Evolutionary conservation across 2,329 filamentous ascomycete species (phyloP).

Genomic region (Xylariaceae sp.): DNA sequence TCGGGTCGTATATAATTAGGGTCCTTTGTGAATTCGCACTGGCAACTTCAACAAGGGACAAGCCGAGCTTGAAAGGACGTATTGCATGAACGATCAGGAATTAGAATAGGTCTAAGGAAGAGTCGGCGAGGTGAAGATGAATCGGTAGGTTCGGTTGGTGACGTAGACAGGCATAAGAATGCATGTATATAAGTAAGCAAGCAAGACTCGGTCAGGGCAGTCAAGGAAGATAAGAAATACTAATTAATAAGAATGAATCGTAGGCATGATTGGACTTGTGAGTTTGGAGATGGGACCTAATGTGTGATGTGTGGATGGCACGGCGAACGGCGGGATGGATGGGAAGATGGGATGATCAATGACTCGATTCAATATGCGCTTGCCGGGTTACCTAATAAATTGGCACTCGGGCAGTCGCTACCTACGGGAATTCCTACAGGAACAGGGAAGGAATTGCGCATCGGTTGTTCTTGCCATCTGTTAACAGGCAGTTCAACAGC

Average conservation of each 20-base stretch:
- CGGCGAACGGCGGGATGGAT: neutral
- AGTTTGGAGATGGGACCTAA: no score
- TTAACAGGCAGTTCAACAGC: neutral
- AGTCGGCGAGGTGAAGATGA: neutral
- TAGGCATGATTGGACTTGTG: no score
- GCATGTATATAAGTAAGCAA: neutral
- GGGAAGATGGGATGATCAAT: neutral
- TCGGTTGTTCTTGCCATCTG: no score
- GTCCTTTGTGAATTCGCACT: no score
- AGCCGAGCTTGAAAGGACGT: neutral
- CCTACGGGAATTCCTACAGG: no score
- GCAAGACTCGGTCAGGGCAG: neutral
- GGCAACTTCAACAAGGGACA: neutral
- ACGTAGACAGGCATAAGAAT: constrained; percentile 8
- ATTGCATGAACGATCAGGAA: neutral
- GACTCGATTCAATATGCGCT: neutral
- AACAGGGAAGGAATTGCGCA: no score
- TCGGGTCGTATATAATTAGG: no score
- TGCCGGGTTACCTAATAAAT: neutral
- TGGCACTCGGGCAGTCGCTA: neutral
- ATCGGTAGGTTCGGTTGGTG: constrained; percentile 3
- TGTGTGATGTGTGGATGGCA: no score
- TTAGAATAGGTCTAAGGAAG: neutral
- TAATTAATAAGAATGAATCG: neutral
- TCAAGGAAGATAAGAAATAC: neutral